Conservation (phyloP, 106 monocot species). For the Dioscorea alata region DNA sequence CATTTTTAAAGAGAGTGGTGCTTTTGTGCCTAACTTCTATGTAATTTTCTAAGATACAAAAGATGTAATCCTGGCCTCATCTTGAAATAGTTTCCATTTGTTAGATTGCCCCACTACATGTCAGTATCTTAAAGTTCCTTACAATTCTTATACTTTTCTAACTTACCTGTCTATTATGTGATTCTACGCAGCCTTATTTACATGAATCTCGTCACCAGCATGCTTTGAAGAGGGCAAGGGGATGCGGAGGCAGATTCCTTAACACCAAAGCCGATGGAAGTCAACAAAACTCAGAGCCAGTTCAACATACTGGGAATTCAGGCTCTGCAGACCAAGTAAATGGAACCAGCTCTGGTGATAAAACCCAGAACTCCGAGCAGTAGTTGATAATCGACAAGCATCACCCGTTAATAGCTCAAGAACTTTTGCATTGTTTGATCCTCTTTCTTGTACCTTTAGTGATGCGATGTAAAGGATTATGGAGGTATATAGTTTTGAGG, state of each 20-base stretch:
- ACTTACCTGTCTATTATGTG: neutral
- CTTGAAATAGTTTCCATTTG: neutral
- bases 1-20: too few species aligned
- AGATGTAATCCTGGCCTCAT: neutral
- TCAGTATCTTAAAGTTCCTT: neutral
- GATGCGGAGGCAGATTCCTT: constrained; percentile 16
- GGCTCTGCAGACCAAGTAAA: too few species aligned
- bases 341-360: too few species aligned
- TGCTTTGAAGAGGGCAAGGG: constrained; percentile 14
- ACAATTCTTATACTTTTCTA: neutral
- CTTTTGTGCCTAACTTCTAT: too few species aligned
- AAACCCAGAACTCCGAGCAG: too few species aligned
- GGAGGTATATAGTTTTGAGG: too few species aligned
- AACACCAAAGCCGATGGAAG: constrained; percentile 1
- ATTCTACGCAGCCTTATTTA: constrained; percentile 9
- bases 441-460: too few species aligned
- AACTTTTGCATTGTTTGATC: too few species aligned
- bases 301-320: neutral
- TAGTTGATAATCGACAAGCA: too few species aligned
- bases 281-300: neutral
- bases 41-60: too few species aligned
- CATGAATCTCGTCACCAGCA: constrained; percentile 22
- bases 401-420: too few species aligned
- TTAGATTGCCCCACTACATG: neutral
- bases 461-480: too few species aligned